Base-by-base conservation (phyloP, 345 rosid genomes). In the Salix dunnii region DNA sequence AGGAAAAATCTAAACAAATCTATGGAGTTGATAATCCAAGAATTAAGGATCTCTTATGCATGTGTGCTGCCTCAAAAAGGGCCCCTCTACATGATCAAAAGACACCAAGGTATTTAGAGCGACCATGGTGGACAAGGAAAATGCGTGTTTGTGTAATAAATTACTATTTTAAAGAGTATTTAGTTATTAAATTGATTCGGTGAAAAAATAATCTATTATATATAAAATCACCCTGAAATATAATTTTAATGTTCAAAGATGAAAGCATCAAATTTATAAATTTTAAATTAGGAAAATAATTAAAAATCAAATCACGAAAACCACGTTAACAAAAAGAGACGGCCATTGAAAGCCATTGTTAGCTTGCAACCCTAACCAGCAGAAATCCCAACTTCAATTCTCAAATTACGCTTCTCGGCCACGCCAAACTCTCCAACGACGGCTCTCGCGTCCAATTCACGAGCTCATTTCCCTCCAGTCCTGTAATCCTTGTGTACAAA, bases 381-480 rank as follows among this genome's bases (percentile, higher is more conserved):
- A 31, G 65, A 36, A 51, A 70, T 70, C 77, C 85, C 71, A 72
- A 74, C 23, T 88, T 85, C 81, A 80, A 74, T 66, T 76, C 83
- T 60, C 65, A 80, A 65, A 58, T 78, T 40, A 49, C 78, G 28
- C 78, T 83, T 36, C 77, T 71, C 48, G 91, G 90, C 64, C 87
- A 88, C 67, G 90, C 88, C 49, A 55, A 58, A 40, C 5, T 84
- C 70, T 78, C 67, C 38, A 55, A 23, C 21, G 71, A 77, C 25
- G 81, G 78, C 36, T 80, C 86, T 4, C 30, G 21, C 43, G 81
- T 84, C 18, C 82, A 30, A 12, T 79, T 88, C 65, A 80, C 88
- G 6, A 63, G 64, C 74, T 72, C 78, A 2, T 13, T 70, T 25
- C 76, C 81, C 10, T 78, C 84, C 67, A 86, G 84, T 75, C 82